Percentiles rank a stretch among this genome's conserved stretches.
Evolutionary conservation across 1,284 basidiomycete species (phyloP).

Genomic region (Phellopilus nigrolimitatus): DNA sequence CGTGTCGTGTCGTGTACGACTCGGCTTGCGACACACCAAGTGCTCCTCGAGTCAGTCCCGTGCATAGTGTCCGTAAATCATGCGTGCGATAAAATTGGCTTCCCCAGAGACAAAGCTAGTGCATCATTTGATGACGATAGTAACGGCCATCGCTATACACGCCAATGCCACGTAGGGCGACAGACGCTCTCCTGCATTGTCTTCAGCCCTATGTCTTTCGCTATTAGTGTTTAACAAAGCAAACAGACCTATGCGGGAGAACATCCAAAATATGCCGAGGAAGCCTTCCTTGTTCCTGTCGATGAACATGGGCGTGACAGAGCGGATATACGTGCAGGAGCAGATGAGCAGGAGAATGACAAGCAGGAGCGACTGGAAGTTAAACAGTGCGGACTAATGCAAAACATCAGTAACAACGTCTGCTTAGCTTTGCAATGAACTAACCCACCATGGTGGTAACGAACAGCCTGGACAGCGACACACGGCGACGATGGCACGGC

Average conservation of each 20-base stretch:
- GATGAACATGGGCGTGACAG: constrained; percentile 82
- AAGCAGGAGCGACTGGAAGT: constrained; percentile 93
- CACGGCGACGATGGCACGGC: no score
- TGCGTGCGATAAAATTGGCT: no score
- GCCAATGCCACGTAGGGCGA: constrained; percentile 82
- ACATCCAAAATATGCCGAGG: neutral
- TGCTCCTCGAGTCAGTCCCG: no score
- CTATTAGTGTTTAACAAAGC: neutral
- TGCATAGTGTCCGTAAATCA: no score
- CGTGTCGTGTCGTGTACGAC: no score
- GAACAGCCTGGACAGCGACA: neutral
- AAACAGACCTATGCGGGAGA: neutral
- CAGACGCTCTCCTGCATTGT: constrained; percentile 66
- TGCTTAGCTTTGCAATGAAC: neutral
- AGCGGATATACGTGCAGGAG: constrained; percentile 94
- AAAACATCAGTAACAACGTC: neutral
- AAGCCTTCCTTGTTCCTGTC: constrained; percentile 79
- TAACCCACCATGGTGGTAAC: neutral
- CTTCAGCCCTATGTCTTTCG: no score
- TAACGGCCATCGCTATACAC: constrained; percentile 76
- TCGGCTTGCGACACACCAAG: no score
- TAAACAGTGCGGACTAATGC: constrained; percentile 96
- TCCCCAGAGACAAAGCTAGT: no score
- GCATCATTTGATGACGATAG: constrained; percentile 46
- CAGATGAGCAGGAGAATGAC: constrained; percentile 93